phyloP scores from a whole-genome alignment of 306 rosid genomes.

The Begonia loranthoides region DNA sequence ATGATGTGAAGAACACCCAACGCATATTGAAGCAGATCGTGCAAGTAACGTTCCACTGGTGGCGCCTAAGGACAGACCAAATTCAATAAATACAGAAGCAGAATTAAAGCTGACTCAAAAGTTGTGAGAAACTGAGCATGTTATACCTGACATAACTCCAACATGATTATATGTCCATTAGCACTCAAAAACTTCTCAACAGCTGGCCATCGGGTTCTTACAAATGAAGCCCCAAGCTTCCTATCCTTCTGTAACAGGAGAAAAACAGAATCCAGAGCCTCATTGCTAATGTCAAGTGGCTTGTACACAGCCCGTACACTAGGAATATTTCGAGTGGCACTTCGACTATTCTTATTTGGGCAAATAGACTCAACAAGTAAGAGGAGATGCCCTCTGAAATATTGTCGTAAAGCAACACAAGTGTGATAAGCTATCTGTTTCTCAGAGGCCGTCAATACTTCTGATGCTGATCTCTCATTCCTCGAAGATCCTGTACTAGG shows the following conservation, averaged over 20 bases:
- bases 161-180: slow-evolving; percentile 81
- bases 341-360: slow-evolving; percentile 77
- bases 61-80: slow-evolving; percentile 63
- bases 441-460: slow-evolving; percentile 84
- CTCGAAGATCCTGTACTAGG: slow-evolving; percentile 57
- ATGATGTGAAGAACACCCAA: slow-evolving; percentile 90
- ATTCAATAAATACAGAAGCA: slow-evolving; percentile 1
- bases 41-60: slow-evolving; percentile 88
- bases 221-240: slow-evolving; percentile 88
- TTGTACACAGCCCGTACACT: slow-evolving; percentile 89
- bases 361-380: slow-evolving; percentile 83
- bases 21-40: slow-evolving; percentile 93
- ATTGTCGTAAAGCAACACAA: slow-evolving; percentile 84
- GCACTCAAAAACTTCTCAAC: slow-evolving; percentile 67
- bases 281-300: slow-evolving; percentile 86
- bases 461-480: slow-evolving; percentile 76
- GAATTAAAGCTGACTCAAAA: not conserved
- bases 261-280: slow-evolving; percentile 82
- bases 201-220: slow-evolving; percentile 78
- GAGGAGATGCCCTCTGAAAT: slow-evolving; percentile 90
- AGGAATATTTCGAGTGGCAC: slow-evolving; percentile 65
- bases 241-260: slow-evolving; percentile 87
- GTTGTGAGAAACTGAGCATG: slow-evolving; percentile 1
- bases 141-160: slow-evolving; percentile 94
- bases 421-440: slow-evolving; percentile 95